Conservation (phyloP, 2,329 filamentous ascomycete species). For the Conoideocrella luteorostrata region DNA sequence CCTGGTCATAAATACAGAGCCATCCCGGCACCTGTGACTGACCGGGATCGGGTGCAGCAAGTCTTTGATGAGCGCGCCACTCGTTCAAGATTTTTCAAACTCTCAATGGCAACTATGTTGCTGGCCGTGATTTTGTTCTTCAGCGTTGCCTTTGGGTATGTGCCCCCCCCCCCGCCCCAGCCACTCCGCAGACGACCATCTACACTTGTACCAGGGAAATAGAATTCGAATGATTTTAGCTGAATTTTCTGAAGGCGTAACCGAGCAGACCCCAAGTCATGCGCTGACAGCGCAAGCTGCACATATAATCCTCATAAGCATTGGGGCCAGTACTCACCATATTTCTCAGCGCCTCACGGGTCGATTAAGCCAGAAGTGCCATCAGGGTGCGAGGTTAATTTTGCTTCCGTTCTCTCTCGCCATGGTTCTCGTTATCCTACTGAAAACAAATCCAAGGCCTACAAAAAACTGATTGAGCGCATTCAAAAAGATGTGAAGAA, state of each 20-base stretch:
- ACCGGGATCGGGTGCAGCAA: background rate
- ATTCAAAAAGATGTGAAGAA: conserved; percentile 53
- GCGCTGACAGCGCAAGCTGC: conserved; percentile 34
- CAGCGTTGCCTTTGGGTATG: conserved; percentile 14
- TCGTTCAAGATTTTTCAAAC: conserved; percentile 10
- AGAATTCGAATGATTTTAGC: background rate
- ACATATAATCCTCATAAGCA: conserved; percentile 53
- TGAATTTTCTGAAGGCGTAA: no score
- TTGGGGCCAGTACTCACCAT: conserved; percentile 88
- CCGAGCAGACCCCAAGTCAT: conserved; percentile 4
- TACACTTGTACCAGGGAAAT: no score
- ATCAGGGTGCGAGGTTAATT: conserved; percentile 64
- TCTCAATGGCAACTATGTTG: conserved; percentile 12
- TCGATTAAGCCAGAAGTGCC: conserved; percentile 55
- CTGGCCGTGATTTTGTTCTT: conserved; percentile 11
- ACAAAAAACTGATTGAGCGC: conserved; percentile 56
- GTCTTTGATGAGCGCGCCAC: conserved; percentile 1
- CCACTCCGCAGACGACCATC: no score
- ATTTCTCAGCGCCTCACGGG: conserved; percentile 64
- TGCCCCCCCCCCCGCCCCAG: no score
- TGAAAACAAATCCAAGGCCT: conserved; percentile 54
- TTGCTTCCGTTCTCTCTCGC: conserved; percentile 74
- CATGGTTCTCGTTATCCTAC: conserved; percentile 85
- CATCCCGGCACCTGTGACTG: conserved; percentile 14
- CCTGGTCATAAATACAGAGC: conserved; percentile 23